A percentile compares a stretch with the other conserved stretches of the same genome.
phyloP scores from a whole-genome alignment of 2,329 filamentous ascomycete species.

The Torrubiella hemipterigena region DNA sequence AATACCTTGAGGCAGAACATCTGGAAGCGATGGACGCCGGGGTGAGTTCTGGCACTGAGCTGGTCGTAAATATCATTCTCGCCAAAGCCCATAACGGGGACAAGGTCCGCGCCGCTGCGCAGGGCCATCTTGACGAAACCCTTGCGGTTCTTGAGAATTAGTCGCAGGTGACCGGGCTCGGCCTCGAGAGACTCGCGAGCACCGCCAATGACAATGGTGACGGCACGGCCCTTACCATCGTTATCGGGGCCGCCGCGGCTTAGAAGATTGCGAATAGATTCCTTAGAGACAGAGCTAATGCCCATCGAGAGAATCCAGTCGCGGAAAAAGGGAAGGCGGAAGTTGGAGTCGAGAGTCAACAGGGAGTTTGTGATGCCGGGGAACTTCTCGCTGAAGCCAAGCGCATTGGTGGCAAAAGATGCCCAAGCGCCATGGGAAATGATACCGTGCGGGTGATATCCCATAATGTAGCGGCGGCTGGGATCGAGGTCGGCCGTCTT shows the following conservation, averaged over 20 bases:
- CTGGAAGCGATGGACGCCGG: slow-evolving; percentile 68
- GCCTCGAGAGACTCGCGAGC: slow-evolving; percentile 87
- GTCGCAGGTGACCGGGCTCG: slow-evolving; percentile 60
- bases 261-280: slow-evolving; percentile 82
- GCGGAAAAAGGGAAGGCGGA: slow-evolving; percentile 83
- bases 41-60: slow-evolving; percentile 63
- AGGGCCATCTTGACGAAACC: slow-evolving; percentile 93
- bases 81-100: slow-evolving; percentile 84
- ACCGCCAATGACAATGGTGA: slow-evolving; percentile 90
- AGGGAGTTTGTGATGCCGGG: slow-evolving; percentile 92
- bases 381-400: slow-evolving; percentile 78
- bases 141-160: slow-evolving; percentile 75
- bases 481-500: slow-evolving; percentile 69
- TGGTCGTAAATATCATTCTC: slow-evolving; percentile 97
- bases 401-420: slow-evolving; percentile 79
- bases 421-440: slow-evolving; percentile 94
- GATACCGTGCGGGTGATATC: slow-evolving; percentile 95
- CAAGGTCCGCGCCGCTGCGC: slow-evolving; percentile 81
- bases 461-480: slow-evolving; percentile 88
- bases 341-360: slow-evolving; percentile 90
- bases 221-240: slow-evolving; percentile 86
- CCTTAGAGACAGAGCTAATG: slow-evolving; percentile 76
- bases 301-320: slow-evolving; percentile 90
- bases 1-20: slow-evolving; percentile 73
- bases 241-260: slow-evolving; percentile 64